Evolutionary conservation across 768 basidiomycete genomes (phyloP).

Genomic region (Psilocybe sp.): DNA sequence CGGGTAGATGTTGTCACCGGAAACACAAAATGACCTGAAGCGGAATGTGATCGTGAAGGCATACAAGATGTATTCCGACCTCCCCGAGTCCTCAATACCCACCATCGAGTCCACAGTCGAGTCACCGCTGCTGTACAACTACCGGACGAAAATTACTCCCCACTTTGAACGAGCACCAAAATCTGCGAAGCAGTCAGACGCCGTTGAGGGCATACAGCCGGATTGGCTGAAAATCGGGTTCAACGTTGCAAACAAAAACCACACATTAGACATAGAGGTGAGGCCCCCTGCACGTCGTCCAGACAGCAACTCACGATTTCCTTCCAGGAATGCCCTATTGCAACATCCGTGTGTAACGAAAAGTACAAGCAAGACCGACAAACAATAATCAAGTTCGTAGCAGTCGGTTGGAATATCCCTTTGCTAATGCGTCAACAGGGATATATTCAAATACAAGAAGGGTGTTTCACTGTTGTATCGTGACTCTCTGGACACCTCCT

Average conservation of each 20-base stretch:
- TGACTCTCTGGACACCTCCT: slow-evolving; percentile 57
- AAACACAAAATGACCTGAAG: slow-evolving; percentile 83
- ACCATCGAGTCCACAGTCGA: slow-evolving; percentile 68
- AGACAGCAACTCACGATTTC: background rate
- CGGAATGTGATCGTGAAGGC: slow-evolving; percentile 83
- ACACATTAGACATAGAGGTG: slow-evolving; percentile 91
- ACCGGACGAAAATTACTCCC: slow-evolving; percentile 96
- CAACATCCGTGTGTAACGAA: slow-evolving; percentile 75
- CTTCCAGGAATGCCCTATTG: slow-evolving; percentile 85
- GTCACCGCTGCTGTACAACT: slow-evolving; percentile 88
- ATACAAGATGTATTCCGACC: slow-evolving; percentile 74
- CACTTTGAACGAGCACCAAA: slow-evolving; percentile 85
- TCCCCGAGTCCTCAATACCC: slow-evolving; percentile 59
- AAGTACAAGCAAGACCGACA: slow-evolving; percentile 59
- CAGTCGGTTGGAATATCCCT: background rate
- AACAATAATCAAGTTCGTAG: slow-evolving; percentile 62
- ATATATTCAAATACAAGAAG: slow-evolving; percentile 75
- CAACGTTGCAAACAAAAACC: slow-evolving; percentile 70
- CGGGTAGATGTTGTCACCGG: slow-evolving; percentile 79
- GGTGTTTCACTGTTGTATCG: slow-evolving; percentile 90
- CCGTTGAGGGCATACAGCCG: slow-evolving; percentile 35
- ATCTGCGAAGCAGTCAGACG: slow-evolving; percentile 22
- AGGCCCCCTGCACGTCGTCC: background rate
- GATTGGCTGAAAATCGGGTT: slow-evolving; percentile 88
- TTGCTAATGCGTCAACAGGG: slow-evolving; percentile 40